Evolutionary conservation across 2,329 filamentous ascomycete species (phyloP).

Genomic region (Aspergillus sp.): DNA sequence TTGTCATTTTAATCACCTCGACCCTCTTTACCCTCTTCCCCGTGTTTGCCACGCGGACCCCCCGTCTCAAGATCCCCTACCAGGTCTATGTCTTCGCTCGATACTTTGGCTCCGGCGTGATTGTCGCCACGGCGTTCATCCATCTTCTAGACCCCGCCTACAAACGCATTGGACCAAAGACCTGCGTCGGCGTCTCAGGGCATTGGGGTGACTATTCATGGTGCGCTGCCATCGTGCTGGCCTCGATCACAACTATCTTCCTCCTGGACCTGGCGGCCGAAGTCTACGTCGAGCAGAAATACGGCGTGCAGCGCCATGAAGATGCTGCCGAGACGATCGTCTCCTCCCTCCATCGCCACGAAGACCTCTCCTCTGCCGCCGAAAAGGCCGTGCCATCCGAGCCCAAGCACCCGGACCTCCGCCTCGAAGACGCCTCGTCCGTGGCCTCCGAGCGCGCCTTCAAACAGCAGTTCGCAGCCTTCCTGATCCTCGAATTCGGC

Average conservation of each 20-base stretch:
- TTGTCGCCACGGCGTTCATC: slow-evolving; percentile 47
- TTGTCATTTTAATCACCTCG: slow-evolving; percentile 45
- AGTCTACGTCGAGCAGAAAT: slow-evolving; percentile 50
- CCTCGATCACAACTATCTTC: slow-evolving; percentile 50
- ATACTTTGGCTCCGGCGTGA: slow-evolving; percentile 49
- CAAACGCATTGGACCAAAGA: slow-evolving; percentile 43
- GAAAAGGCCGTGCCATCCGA: neutral
- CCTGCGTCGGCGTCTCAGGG: slow-evolving; percentile 54
- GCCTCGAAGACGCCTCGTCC: slow-evolving; percentile 5
- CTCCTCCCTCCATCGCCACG: slow-evolving; percentile 8
- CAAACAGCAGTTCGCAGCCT: slow-evolving; percentile 38
- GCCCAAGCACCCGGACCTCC: neutral
- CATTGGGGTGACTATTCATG: slow-evolving; percentile 53
- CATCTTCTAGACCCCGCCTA: slow-evolving; percentile 50
- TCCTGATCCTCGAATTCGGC: slow-evolving; percentile 55
- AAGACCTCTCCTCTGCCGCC: neutral
- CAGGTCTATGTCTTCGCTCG: slow-evolving; percentile 47
- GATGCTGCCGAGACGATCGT: slow-evolving; percentile 10
- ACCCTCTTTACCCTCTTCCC: slow-evolving; percentile 45
- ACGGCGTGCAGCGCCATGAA: slow-evolving; percentile 33
- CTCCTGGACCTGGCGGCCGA: slow-evolving; percentile 51
- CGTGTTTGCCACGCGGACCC: slow-evolving; percentile 42
- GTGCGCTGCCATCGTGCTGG: slow-evolving; percentile 52
- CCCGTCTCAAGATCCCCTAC: slow-evolving; percentile 37
- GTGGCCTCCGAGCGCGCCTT: slow-evolving; percentile 28